Evolutionary conservation across 1,139 yeast genomes (phyloP).

Genomic region (Candida tetrigidarum): DNA sequence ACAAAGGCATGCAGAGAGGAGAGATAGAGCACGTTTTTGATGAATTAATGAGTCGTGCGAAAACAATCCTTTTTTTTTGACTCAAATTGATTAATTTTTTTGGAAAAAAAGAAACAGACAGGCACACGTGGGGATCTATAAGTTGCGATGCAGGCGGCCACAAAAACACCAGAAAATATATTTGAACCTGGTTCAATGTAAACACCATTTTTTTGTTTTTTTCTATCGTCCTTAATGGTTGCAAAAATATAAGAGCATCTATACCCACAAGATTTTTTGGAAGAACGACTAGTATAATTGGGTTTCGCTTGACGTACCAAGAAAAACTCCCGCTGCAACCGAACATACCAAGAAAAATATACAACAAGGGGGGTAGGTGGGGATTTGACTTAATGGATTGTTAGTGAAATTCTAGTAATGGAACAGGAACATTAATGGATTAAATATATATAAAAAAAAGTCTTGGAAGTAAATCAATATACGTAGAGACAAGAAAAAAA

Average conservation of each 20-base stretch:
- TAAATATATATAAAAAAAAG: too few species aligned
- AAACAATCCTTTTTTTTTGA: neutral
- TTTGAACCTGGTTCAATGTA: neutral
- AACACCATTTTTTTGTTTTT: too few species aligned
- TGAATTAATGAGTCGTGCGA: slow-evolving; percentile 1
- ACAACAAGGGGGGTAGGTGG: neutral
- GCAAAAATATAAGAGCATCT: neutral
- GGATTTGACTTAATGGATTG: too few species aligned
- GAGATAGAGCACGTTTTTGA: slow-evolving; percentile 6
- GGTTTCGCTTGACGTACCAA: neutral
- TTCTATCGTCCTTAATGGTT: neutral
- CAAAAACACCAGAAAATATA: neutral
- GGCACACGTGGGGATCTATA: slow-evolving; percentile 9
- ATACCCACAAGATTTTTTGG: too few species aligned
- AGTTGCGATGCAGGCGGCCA: neutral
- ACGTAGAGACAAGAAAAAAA: neutral
- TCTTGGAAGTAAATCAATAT: neutral
- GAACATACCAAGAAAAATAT: slow-evolving; percentile 1
- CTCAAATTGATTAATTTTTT: slow-evolving; percentile 2
- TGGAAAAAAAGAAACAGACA: neutral
- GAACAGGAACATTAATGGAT: neutral
- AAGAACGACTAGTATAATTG: too few species aligned
- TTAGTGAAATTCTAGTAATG: neutral
- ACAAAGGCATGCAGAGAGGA: neutral
- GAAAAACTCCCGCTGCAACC: slow-evolving; percentile 2